Conservation (phyloP, 116 monocot genomes). For the Phalaenopsis hybrid region DNA sequence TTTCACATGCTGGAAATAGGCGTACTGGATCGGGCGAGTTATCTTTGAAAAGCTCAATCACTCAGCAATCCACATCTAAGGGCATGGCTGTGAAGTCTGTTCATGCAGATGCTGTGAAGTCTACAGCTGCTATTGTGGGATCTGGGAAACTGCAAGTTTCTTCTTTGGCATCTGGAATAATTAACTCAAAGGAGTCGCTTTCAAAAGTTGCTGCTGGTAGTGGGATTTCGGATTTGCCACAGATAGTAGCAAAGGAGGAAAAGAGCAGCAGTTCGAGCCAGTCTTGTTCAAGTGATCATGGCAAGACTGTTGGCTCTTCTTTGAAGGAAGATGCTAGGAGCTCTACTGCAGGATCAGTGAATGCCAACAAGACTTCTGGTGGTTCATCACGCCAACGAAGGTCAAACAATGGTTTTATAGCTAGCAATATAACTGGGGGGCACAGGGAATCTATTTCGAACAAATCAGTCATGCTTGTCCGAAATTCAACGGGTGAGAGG, state of each 20-base stretch:
- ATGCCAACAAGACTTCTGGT: slow-evolving; percentile 47
- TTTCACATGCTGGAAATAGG: slow-evolving; percentile 42
- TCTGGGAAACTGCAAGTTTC: slow-evolving; percentile 40
- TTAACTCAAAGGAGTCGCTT: slow-evolving; percentile 47
- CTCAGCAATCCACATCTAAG: slow-evolving; percentile 49
- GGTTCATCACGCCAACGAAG: slow-evolving; percentile 57
- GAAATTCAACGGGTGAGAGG: slow-evolving; percentile 39
- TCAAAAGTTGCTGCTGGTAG: slow-evolving; percentile 33
- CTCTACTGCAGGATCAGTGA: slow-evolving; percentile 59
- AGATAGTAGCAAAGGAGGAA: slow-evolving; percentile 56
- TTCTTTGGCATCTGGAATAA: slow-evolving; percentile 16
- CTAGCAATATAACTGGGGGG: slow-evolving; percentile 22
- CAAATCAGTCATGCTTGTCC: slow-evolving; percentile 33
- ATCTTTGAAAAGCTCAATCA: slow-evolving; percentile 21
- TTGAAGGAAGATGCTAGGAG: slow-evolving; percentile 76
- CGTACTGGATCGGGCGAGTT: slow-evolving; percentile 49
- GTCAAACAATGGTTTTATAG: slow-evolving; percentile 51
- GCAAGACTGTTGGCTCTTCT: slow-evolving; percentile 38
- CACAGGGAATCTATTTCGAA: slow-evolving; percentile 40
- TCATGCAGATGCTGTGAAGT: slow-evolving; percentile 38
- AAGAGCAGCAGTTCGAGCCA: slow-evolving; percentile 91
- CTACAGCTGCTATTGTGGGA: slow-evolving; percentile 19
- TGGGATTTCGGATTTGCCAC: slow-evolving; percentile 33
- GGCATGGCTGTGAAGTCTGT: slow-evolving; percentile 35
- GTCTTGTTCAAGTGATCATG: slow-evolving; percentile 77